Evolutionary conservation across 2,329 filamentous ascomycete species (phyloP).

Genomic region (Monilinia vaccinii-corymbosi): DNA sequence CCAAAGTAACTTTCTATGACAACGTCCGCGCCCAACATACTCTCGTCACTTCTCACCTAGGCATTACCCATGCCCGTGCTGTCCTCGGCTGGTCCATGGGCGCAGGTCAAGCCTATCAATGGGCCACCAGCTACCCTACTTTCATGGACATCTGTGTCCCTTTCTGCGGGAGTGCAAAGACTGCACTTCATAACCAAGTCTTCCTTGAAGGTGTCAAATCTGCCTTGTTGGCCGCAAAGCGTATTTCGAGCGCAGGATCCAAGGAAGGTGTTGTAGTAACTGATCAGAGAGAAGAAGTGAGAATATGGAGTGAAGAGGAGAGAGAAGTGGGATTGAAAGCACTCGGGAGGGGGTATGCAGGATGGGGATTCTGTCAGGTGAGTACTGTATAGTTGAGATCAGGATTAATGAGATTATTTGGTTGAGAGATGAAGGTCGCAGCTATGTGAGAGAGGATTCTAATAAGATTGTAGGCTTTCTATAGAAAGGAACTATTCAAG

Average conservation of each 20-base stretch:
- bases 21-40: constrained; percentile 59
- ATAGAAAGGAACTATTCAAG: constrained; percentile 61
- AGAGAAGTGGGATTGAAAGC: constrained; percentile 54
- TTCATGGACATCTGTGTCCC: constrained; percentile 58
- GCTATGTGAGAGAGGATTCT: neutral
- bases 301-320: constrained; percentile 44
- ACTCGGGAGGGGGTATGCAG: constrained; percentile 66
- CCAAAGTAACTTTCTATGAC: constrained; percentile 55
- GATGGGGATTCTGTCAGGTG: constrained; percentile 69
- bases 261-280: constrained; percentile 34
- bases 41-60: constrained; percentile 54
- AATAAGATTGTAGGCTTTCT: constrained; percentile 42
- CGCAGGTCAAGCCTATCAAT: constrained; percentile 56
- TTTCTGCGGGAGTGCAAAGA: constrained; percentile 57
- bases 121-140: constrained; percentile 40
- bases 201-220: constrained; percentile 57
- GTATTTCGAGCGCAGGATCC: constrained; percentile 42
- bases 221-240: constrained; percentile 48
- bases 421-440: neutral
- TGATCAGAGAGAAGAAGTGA: constrained; percentile 32
- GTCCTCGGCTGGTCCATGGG: constrained; percentile 67
- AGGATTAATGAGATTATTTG: neutral
- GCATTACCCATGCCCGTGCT: constrained; percentile 48
- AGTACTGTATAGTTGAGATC: neutral
- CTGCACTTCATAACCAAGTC: constrained; percentile 57